These are phyloP conservation scores for Colletotrichum eremochloae DNA, from an alignment of 2,329 filamentous ascomycete species.

Conservation along the genomic window DNA sequence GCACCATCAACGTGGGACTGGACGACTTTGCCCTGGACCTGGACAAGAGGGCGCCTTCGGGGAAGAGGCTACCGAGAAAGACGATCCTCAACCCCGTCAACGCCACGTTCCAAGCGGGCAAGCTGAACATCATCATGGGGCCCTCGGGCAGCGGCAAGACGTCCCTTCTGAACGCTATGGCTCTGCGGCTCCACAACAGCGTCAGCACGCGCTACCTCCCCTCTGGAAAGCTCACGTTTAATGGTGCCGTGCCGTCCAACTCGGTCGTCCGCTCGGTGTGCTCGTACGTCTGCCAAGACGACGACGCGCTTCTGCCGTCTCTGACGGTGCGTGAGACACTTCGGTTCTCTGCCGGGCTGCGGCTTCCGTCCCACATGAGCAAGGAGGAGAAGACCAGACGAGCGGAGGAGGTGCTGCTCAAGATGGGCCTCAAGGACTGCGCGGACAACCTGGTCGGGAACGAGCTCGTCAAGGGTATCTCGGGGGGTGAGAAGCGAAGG, in stretches of 20 bases:
- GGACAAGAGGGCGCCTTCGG: slow-evolving; percentile 69
- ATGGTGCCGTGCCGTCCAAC: slow-evolving; percentile 75
- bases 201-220: slow-evolving; percentile 72
- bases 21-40: slow-evolving; percentile 74
- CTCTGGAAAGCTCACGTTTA: slow-evolving; percentile 76
- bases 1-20: slow-evolving; percentile 74
- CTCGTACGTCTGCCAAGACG: slow-evolving; percentile 84
- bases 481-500: slow-evolving; percentile 82
- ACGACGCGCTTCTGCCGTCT: slow-evolving; percentile 80
- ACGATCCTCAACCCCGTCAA: slow-evolving; percentile 77
- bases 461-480: slow-evolving; percentile 82
- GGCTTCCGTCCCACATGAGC: slow-evolving; percentile 78
- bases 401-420: slow-evolving; percentile 79
- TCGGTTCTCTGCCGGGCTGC: slow-evolving; percentile 76
- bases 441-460: slow-evolving; percentile 81
- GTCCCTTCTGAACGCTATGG: slow-evolving; percentile 80
- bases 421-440: slow-evolving; percentile 84
- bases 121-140: slow-evolving; percentile 83
- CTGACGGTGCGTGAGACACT: slow-evolving; percentile 83
- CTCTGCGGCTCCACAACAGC: slow-evolving; percentile 73
- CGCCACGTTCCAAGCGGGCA: slow-evolving; percentile 75
- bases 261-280: slow-evolving; percentile 79
- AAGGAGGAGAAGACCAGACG: slow-evolving; percentile 74
- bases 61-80: slow-evolving; percentile 66
- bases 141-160: slow-evolving; percentile 85